Conservation (phyloP, 192 early-diverging fungal species). For the Entophlyctis luteolus region DNA sequence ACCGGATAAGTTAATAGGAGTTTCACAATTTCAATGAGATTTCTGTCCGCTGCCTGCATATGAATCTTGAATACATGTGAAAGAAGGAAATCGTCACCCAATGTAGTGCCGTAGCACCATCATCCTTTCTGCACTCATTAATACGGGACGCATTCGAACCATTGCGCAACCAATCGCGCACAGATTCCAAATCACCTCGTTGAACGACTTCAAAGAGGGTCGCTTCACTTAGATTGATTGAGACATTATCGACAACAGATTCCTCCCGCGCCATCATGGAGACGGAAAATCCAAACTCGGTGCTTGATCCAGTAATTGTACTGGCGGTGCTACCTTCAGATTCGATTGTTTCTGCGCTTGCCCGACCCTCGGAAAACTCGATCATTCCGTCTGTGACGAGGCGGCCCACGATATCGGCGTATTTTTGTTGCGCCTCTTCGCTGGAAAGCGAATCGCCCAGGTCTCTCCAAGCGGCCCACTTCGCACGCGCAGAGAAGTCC, state of each 20-base stretch:
- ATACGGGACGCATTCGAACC: too few relatives aligned
- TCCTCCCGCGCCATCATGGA: too few relatives aligned
- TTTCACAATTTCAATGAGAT: constrained; percentile 8
- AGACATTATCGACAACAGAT: too few relatives aligned
- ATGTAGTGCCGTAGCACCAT: constrained; percentile 36
- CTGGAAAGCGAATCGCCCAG: not conserved
- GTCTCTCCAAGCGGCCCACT: constrained; percentile 42
- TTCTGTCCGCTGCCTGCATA: constrained; percentile 32
- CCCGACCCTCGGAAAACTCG: not conserved
- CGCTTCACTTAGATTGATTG: not conserved
- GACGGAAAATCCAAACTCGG: too few relatives aligned
- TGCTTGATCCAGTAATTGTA: too few relatives aligned
- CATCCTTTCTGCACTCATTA: not conserved
- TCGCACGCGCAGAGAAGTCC: not conserved
- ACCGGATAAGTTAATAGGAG: constrained; percentile 9
- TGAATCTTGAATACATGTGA: not conserved
- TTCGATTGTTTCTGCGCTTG: not conserved
- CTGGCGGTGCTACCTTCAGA: too few relatives aligned
- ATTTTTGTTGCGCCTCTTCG: constrained; percentile 26
- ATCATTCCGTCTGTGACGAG: too few relatives aligned
- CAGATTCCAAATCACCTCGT: constrained; percentile 24
- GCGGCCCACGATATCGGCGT: constrained; percentile 23
- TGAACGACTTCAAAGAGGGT: not conserved
- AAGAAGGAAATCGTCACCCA: too few relatives aligned
- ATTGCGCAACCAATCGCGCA: constrained; percentile 35